Conservation (phyloP, 139 green algal genomes). For the Coelastrella sp. region DNA sequence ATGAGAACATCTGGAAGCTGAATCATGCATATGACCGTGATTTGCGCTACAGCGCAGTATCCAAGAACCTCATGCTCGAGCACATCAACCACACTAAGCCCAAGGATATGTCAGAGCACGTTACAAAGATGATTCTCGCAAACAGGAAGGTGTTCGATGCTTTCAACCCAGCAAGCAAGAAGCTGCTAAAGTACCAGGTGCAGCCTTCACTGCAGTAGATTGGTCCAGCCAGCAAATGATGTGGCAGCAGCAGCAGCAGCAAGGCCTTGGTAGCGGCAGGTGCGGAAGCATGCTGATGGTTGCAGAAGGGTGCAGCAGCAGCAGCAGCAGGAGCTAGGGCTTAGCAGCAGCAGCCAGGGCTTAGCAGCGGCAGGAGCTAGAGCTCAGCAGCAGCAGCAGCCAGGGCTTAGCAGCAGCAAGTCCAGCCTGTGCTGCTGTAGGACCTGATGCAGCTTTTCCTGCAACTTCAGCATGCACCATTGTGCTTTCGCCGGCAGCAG, state of each 20-base stretch:
- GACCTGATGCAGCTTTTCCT: no score
- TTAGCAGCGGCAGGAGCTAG: no score
- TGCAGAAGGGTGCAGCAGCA: no score
- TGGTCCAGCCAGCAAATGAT: no score
- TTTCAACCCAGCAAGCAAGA: constrained; percentile 74
- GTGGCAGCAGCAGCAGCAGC: neutral
- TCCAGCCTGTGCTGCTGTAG: no score
- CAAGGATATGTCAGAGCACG: constrained; percentile 54
- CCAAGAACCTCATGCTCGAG: constrained; percentile 71
- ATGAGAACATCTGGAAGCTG: constrained; percentile 76
- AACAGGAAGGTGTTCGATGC: constrained; percentile 79
- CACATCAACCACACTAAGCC: constrained; percentile 70
- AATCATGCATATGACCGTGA: constrained; percentile 75
- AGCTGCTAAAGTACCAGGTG: constrained; percentile 74
- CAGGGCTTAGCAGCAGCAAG: no score
- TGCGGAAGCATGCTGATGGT: no score
- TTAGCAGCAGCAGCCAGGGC: no score
- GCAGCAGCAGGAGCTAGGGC: no score
- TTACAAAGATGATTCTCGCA: constrained; percentile 66
- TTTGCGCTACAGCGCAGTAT: constrained; percentile 70
- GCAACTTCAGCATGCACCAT: no score
- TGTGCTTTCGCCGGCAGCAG: no score
- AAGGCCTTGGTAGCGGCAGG: neutral
- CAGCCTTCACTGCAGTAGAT: constrained; percentile 55
- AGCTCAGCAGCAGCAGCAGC: no score